Base-by-base conservation (phyloP, 2,329 filamentous ascomycete genomes). In the Hyphodiscus sp. region DNA sequence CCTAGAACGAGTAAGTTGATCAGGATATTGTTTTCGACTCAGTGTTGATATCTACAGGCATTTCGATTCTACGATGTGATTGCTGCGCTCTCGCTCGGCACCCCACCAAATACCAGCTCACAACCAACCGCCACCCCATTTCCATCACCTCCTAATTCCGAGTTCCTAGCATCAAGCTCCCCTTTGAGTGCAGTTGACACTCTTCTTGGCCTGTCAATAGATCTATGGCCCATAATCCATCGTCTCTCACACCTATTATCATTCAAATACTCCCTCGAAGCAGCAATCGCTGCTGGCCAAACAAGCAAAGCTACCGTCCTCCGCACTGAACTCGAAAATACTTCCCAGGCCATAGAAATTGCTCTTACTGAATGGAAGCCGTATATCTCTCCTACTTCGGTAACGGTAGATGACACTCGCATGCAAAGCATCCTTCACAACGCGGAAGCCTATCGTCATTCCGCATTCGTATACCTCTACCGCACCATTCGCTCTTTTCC, bases 1-100 rank as follows among this genome's bases (percentile, higher is more conserved):
- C 58, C 68, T 85, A 1, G 80, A 83, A 66, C 73, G 81, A n/a
- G 81, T 83, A 70, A 23, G 70, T 61, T 20, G 15, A 19, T 15
- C n/a, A 33, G 15, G 15, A 20, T 29, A 15, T 15, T 11, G 1
- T 47, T 41, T 15, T 19, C 18, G 10, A 41, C 41, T 42, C 7
- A 19, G 9, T 43, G 13, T 63, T 70, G 33, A 72, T 58, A 29
- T 10, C 23, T 33, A 30, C 29, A 84, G 81, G 80, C 81, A 1
- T 85, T 85, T 58, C 76, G 78, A 6, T 85, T 84, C 60, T 84
- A 85, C 67, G 81, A 85, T 64, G 81, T 85, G 19, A 83, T 84
- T 51, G 76, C 80, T 4, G 81, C 82, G 1, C 69, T 85, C 29
- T 84, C 81, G 0, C 75, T 83, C 49, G 80, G 80, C 51, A 81